Base-by-base conservation (phyloP, 2,329 filamentous ascomycete genomes). In the Venturiaceae sp. region DNA sequence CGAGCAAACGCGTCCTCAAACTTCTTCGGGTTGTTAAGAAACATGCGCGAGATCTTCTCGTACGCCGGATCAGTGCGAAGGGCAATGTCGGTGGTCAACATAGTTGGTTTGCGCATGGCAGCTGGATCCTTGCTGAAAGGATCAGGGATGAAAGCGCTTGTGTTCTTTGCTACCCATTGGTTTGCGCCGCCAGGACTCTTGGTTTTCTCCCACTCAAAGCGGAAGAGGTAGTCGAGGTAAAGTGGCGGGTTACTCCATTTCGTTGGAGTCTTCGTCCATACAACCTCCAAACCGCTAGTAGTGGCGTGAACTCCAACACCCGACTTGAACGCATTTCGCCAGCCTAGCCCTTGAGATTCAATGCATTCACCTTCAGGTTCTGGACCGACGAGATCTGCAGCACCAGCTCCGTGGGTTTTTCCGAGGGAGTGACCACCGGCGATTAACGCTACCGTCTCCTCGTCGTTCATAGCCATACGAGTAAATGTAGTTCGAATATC, bases 381-480 rank as follows among this genome's bases (percentile, higher is more conserved):
- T 21, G 76, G 72, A 58, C 85, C 86, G 54, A 89, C 79, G 65
- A 88, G 80, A 62, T 81, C 79, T 19, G 79, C 73, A n/a, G 82
- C 75, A 60, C 74, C 87, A 34, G 87, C 87, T 65, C 87, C 87
- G 72, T 92, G 87, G 0, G 86, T 88, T 81, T 92, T 92, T 66
- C 87, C 87, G 65, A 92, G 88, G 26, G 83, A 80, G 77, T 92
- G 88, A 39, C 88, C 88, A 67, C 88, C 88, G 36, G 84, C 85
- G 68, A 92, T 91, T 50, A 92, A 75, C 14, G 88, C 87, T 55
- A 88, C 87, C 0, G 88, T 92, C 77, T 92, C 88, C 73, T 88
- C 83, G 68, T 90, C 86, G 68, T 88, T 83, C 88, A 92, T 91
- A 62, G 84, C 87, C 87, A 91, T 91, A 70, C 86, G 86, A 62